Conservation (phyloP, 2,329 filamentous ascomycete genomes). For the Leptographium lundbergii region DNA sequence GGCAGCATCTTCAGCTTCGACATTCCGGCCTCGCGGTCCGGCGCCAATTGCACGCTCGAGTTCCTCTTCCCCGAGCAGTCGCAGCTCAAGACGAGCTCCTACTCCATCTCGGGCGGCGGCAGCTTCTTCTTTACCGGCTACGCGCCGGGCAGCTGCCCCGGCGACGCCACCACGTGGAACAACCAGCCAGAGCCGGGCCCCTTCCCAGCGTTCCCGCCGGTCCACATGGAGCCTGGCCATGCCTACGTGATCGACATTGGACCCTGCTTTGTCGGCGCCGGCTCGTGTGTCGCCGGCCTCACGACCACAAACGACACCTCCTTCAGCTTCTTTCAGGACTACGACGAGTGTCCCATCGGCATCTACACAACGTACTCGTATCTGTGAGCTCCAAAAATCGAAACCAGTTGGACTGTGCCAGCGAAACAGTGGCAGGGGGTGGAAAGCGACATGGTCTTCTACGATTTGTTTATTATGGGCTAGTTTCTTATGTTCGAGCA, state of each 20-base stretch:
- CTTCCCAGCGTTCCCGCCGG: constrained; percentile 11
- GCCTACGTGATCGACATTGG: constrained; percentile 21
- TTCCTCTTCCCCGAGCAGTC: constrained; percentile 28
- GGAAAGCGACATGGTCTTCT: too few relatives aligned
- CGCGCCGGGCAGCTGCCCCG: constrained; percentile 18
- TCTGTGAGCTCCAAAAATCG: background rate
- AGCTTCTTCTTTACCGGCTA: constrained; percentile 18
- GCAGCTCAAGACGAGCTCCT: constrained; percentile 22
- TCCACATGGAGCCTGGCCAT: constrained; percentile 19
- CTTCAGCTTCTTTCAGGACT: constrained; percentile 19
- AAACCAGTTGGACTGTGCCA: too few relatives aligned
- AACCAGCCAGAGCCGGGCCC: constrained; percentile 16
- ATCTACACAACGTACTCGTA: constrained; percentile 12
- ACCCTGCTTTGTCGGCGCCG: constrained; percentile 18
- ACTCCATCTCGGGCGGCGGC: constrained; percentile 23
- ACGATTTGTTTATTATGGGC: too few relatives aligned
- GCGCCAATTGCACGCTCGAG: constrained; percentile 32
- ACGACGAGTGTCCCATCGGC: constrained; percentile 14
- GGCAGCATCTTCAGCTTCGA: constrained; percentile 32
- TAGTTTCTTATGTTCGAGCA: too few relatives aligned
- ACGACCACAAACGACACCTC: constrained; percentile 15
- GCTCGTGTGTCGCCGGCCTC: constrained; percentile 11
- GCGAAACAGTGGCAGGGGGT: too few relatives aligned
- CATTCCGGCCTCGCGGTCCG: constrained; percentile 22
- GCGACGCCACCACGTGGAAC: constrained; percentile 17